phyloP scores from a whole-genome alignment of 257 asterid species.

The Ocimum tenuiflorum region DNA sequence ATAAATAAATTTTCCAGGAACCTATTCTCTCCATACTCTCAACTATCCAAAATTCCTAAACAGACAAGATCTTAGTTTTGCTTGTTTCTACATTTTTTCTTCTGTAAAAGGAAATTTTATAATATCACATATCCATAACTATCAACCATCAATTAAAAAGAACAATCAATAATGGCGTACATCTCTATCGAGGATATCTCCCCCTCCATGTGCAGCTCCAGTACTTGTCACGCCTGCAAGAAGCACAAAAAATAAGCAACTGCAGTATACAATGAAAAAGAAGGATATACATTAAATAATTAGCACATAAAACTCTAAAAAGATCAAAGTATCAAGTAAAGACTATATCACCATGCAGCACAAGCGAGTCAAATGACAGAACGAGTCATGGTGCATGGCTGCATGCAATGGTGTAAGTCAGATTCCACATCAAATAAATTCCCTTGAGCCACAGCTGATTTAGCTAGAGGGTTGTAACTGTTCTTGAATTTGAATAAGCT shows the following conservation, averaged over 20 bases:
- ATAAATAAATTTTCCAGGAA: not conserved
- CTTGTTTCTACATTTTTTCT: not conserved
- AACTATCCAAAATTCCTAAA: not conserved
- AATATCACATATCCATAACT: not conserved
- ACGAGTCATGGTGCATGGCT: too few relatives aligned
- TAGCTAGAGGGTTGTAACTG: too few relatives aligned
- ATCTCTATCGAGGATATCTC: conserved; percentile 28
- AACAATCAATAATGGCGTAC: conserved; percentile 30
- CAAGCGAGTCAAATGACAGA: too few relatives aligned
- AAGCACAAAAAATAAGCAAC: conserved; percentile 13
- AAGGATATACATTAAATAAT: not conserved
- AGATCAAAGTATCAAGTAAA: too few relatives aligned
- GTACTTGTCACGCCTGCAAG: conserved; percentile 32
- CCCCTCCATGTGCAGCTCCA: conserved; percentile 24
- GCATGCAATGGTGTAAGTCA: too few relatives aligned
- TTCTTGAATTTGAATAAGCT: too few relatives aligned
- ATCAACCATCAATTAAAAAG: conserved; percentile 10
- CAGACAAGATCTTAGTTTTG: not conserved
- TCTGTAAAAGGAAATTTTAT: not conserved
- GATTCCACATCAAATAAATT: too few relatives aligned
- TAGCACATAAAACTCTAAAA: not conserved
- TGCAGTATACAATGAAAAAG: not conserved
- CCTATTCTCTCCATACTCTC: not conserved
- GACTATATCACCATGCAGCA: too few relatives aligned
- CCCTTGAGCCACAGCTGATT: too few relatives aligned